Percentiles rank a stretch among this genome's conserved stretches.
phyloP scores from a whole-genome alignment of 768 basidiomycete species.

The Rubroboletus satanas region DNA sequence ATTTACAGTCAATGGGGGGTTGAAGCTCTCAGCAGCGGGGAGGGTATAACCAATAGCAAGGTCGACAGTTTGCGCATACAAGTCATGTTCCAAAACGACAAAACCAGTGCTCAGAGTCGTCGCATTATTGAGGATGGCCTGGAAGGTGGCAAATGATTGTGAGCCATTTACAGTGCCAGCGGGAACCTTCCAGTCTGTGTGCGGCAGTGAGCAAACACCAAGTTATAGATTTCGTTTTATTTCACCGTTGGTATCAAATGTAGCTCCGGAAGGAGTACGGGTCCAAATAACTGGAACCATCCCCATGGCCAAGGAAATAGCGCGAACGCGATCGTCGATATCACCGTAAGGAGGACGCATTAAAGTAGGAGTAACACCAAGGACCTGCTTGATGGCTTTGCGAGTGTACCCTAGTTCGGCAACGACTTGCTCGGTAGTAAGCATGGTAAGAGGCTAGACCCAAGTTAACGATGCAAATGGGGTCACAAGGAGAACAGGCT shows the following conservation, averaged over 20 bases:
- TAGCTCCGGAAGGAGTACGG: conserved; percentile 44
- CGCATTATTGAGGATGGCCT: conserved; percentile 70
- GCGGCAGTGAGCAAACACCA: conserved; percentile 10
- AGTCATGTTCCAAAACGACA: conserved; percentile 86
- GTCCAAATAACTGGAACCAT: conserved; percentile 92
- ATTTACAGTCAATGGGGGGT: conserved; percentile 61
- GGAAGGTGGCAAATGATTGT: conserved; percentile 64
- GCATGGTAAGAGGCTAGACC: conserved; percentile 54
- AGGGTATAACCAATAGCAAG: conserved; percentile 87
- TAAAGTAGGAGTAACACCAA: conserved; percentile 72
- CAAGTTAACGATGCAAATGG: conserved; percentile 13
- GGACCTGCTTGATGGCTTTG: conserved; percentile 70
- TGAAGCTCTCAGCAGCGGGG: conserved; percentile 63
- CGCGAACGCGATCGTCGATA: conserved; percentile 91
- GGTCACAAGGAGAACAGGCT: conserved; percentile 7
- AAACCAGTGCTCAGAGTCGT: conserved; percentile 64
- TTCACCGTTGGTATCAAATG: conserved; percentile 72
- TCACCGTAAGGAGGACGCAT: conserved; percentile 85
- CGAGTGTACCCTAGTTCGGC: conserved; percentile 94
- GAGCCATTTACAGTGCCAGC: conserved; percentile 66
- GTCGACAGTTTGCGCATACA: conserved; percentile 82
- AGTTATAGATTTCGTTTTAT: background rate
- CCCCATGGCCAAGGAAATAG: conserved; percentile 88
- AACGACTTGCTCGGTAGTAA: conserved; percentile 81
- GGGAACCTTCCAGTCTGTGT: conserved; percentile 80